These are phyloP conservation scores for Croton laevigatus DNA, from an alignment of 441 rosid genomes.

Conservation along the genomic window DNA sequence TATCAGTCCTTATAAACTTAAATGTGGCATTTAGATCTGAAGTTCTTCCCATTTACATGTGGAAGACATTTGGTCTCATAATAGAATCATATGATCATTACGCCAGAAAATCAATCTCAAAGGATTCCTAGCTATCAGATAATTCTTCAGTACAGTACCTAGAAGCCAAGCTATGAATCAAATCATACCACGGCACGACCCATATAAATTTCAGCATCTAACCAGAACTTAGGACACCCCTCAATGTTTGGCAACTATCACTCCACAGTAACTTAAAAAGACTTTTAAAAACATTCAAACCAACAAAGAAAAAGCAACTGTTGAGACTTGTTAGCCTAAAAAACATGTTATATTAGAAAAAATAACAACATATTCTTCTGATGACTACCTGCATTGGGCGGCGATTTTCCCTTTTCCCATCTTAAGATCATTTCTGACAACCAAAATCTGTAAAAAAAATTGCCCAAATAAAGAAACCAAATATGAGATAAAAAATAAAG, in stretches of 20 bases:
- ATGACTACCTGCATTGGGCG: conserved; percentile 82
- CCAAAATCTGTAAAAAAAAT: conserved; percentile 56
- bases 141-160: neutral
- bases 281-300: too few relatives aligned
- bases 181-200: too few relatives aligned
- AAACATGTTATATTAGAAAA: neutral
- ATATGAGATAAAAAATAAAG: neutral
- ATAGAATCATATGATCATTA: neutral
- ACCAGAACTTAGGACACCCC: neutral
- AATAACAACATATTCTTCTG: neutral
- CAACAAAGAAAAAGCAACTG: neutral
- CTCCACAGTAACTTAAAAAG: too few relatives aligned
- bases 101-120: conserved; percentile 4
- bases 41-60: neutral
- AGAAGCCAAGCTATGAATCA: too few relatives aligned
- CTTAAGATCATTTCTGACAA: conserved; percentile 93
- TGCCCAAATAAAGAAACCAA: neutral
- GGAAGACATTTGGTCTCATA: neutral
- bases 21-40: neutral
- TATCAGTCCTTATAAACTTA: neutral
- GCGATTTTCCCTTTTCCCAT: conserved; percentile 99
- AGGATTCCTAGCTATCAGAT: neutral
- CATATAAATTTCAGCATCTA: too few relatives aligned
- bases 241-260: neutral
- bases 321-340: neutral